Conservation (phyloP, 495 filamentous ascomycete genomes). For the Neurospora hispaniola region DNA sequence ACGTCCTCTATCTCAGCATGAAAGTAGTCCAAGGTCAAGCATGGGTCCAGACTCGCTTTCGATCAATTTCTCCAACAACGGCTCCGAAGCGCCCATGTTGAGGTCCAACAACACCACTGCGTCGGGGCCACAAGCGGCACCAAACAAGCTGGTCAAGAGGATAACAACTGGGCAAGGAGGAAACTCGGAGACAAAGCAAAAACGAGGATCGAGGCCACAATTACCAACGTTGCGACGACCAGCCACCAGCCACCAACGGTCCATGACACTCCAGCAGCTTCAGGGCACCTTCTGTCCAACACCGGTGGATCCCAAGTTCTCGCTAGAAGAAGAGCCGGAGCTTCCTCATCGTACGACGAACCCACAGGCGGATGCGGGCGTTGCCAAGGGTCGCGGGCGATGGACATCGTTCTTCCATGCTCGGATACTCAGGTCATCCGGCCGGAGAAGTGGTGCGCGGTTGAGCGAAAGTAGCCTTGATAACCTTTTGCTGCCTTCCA, state of each 20-base stretch:
- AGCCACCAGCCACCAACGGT: slow-evolving; percentile 79
- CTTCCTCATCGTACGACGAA: slow-evolving; percentile 9
- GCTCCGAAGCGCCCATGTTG: slow-evolving; percentile 57
- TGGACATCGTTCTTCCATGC: slow-evolving; percentile 42
- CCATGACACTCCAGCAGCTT: slow-evolving; percentile 54
- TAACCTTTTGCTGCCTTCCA: slow-evolving; percentile 16
- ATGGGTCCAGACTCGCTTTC: slow-evolving; percentile 58
- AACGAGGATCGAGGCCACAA: slow-evolving; percentile 40
- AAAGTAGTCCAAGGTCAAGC: slow-evolving; percentile 50
- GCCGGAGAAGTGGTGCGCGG: slow-evolving; percentile 13
- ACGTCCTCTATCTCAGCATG: slow-evolving; percentile 59
- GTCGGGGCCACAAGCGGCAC: slow-evolving; percentile 31
- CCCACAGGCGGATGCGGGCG: slow-evolving; percentile 6
- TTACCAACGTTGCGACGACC: slow-evolving; percentile 58
- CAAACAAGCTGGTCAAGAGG: slow-evolving; percentile 88
- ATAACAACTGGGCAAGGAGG: slow-evolving; percentile 48
- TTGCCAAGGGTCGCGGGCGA: slow-evolving; percentile 13
- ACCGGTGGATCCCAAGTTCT: slow-evolving; percentile 15
- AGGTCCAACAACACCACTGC: slow-evolving; percentile 21
- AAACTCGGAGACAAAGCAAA: slow-evolving; percentile 24
- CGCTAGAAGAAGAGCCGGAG: slow-evolving; percentile 21
- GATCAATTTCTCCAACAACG: slow-evolving; percentile 54
- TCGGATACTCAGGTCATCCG: slow-evolving; percentile 8
- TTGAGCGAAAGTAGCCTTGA: slow-evolving; percentile 17
- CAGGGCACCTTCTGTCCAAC: slow-evolving; percentile 16